These are phyloP conservation scores for Linnemannia exigua DNA, from an alignment of 192 early-diverging fungal species.

Conservation along the genomic window DNA sequence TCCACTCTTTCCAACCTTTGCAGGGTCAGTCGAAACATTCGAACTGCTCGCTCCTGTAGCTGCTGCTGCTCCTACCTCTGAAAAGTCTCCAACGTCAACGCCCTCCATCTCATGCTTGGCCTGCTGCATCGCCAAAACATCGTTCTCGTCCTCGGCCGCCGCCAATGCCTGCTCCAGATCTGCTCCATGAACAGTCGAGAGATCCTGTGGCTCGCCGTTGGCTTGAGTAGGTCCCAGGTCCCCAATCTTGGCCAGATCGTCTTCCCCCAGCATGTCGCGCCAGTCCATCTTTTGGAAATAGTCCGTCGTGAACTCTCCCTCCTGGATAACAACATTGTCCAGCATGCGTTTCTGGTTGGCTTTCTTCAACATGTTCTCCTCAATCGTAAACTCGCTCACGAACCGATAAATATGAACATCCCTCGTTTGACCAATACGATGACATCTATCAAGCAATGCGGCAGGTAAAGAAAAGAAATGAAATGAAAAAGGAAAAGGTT, in stretches of 20 bases:
- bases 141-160: conserved; percentile 75
- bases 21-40: conserved; percentile 12
- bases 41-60: conserved; percentile 45
- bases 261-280: conserved; percentile 62
- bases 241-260: conserved; percentile 67
- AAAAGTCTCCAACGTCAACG: conserved; percentile 74
- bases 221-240: conserved; percentile 53
- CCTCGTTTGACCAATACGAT: conserved; percentile 78
- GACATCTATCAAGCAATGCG: conserved; percentile 53
- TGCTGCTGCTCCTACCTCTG: conserved; percentile 55
- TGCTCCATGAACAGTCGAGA: conserved; percentile 31
- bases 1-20: conserved; percentile 20
- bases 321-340: conserved; percentile 85
- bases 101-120: conserved; percentile 70
- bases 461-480: neutral
- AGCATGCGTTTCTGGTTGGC: conserved; percentile 85
- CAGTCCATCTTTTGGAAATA: conserved; percentile 75
- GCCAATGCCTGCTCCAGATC: conserved; percentile 73
- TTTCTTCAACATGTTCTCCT: conserved; percentile 84
- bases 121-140: conserved; percentile 68
- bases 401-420: conserved; percentile 86
- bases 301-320: conserved; percentile 81
- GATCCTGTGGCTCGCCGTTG: conserved; percentile 39
- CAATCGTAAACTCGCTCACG: conserved; percentile 78
- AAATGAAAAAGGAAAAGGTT: neutral